Evolutionary conservation across 139 green algal genomes (phyloP).

Genomic region (Edaphochlamys debaryana): DNA sequence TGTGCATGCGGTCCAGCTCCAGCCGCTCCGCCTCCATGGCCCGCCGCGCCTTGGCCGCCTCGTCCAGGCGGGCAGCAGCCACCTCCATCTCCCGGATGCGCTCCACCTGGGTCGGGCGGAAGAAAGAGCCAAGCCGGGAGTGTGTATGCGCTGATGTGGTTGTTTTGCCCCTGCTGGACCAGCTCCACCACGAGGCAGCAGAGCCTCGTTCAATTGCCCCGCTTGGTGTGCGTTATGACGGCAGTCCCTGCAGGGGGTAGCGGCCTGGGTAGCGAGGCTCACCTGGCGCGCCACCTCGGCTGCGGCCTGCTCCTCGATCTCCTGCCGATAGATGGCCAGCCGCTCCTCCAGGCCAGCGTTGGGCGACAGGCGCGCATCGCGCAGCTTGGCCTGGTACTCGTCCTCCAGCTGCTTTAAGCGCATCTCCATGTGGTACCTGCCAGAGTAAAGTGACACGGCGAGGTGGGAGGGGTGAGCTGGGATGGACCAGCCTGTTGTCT

Average conservation of each 20-base stretch:
- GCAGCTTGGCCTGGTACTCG: slow-evolving; percentile 46
- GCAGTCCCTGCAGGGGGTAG: too few species aligned
- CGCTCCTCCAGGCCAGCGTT: slow-evolving; percentile 54
- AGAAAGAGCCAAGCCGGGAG: too few species aligned
- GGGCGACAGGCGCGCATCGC: not conserved
- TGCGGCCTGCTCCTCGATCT: slow-evolving; percentile 61
- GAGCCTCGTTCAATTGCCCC: too few species aligned
- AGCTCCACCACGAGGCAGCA: too few species aligned
- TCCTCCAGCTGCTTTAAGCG: slow-evolving; percentile 61
- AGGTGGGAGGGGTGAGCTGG: too few species aligned
- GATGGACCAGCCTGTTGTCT: too few species aligned
- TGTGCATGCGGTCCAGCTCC: slow-evolving; percentile 65
- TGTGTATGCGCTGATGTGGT: too few species aligned
- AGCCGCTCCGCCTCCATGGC: slow-evolving; percentile 47
- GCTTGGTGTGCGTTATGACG: too few species aligned
- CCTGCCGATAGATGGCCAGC: slow-evolving; percentile 55
- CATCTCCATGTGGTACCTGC: slow-evolving; percentile 49
- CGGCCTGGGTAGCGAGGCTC: too few species aligned
- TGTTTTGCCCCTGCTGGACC: not conserved
- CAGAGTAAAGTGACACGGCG: too few species aligned
- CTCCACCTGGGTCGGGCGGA: slow-evolving; percentile 51
- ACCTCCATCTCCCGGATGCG: slow-evolving; percentile 71
- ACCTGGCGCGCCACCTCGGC: slow-evolving; percentile 57
- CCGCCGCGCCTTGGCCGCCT: slow-evolving; percentile 58
- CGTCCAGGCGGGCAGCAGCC: slow-evolving; percentile 59